Base-by-base conservation (phyloP, 805 yeast genomes). In the Metschnikowia continentalis region DNA sequence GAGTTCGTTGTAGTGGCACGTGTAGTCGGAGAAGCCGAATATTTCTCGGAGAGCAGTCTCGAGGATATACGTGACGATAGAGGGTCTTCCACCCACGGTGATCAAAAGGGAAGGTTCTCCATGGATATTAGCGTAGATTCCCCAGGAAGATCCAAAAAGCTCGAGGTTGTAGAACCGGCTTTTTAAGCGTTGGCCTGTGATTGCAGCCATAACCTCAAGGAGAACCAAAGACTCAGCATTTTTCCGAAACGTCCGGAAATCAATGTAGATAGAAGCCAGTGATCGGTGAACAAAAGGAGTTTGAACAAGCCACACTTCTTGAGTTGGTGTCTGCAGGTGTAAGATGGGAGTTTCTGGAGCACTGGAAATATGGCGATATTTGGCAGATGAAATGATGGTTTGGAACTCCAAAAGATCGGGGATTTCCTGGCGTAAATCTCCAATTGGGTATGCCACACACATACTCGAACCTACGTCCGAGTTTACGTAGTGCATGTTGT, bases 71-170 rank as follows among this genome's bases (percentile, higher is more conserved):
- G 53, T 47, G 4, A 78, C 65, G 1, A 80, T 77, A 30, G 65
- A 64, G 0, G 63, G 58, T n/a, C 77, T 76, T 0, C 94, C 92
- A 26, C 77, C 67, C 0, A 82, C 61, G 3, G 76, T 77, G n/a
- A 86, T 57, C 0, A 76, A 64, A 6, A 86, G 60, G 6, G 84
- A 77, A 0, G 76, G 73, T 47, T 76, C 80, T 4, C 87, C 84
- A 54, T 78, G 78, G 13, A 70, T 53, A 3, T 84, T 80, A 0
- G 89, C 79, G 35, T 65, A 69, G 0, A 86, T 53, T 17, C 79
- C 82, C 79, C 86, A 86, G 0, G 77, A 61, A 58, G 75, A 83
- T 1, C 83, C 82, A 8, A 83, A 51, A n/a, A 73, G 61, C 50
- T 82, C 80, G 1, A 83, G 74, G 1, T 79, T 77, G 59, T 85